Base-by-base conservation (phyloP, 163 green algal genomes). In the Chlorella variabilis region DNA sequence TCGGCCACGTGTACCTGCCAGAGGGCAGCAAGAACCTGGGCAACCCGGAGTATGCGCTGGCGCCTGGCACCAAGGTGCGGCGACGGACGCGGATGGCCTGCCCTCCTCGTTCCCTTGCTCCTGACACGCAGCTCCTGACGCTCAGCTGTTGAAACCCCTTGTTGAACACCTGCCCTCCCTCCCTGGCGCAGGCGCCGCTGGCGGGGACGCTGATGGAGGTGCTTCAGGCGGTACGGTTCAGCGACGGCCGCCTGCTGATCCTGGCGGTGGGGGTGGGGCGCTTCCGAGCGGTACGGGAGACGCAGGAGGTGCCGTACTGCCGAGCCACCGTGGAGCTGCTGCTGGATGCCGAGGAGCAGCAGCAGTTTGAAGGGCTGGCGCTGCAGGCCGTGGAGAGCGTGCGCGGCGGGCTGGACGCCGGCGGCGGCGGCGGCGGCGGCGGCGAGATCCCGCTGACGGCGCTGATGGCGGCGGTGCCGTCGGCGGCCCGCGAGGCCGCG, bases 281-380 rank as follows among this genome's bases (percentile, higher is more conserved):
- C 31, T 67, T 89, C 51, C 54, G 82, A 15, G 71, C 73, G n/a
- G 58, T 77, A 11, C 34, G 21, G 13, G 31, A 29, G 27, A 65
- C 67, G 25, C 81, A 89, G 69, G 66, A 45, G 41, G 56, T 83
- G 41, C 73, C 88, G 27, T 84, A 91, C 76, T 85, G 82, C 0
- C 86, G 83, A 7, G 75, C 83, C 27, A 85, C 87, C 7, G 67
- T 88, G 23, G 67, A 91, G 42, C 59, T 94, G 3, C 69, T 93
- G 21, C 86, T 71, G 0, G 89, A 92, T 8, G 54, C 85, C 33
- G 92, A 95, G 78, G 92, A 95, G 71, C 54, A 56, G 38, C 34
- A 70, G 20, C 9, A 20, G 5, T 56, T 59, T 49, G 73, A 80
- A n/a, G 33, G 25, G 36, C 38, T 80, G 73, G 56, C 73, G 15